Percentiles rank a stretch among this genome's conserved stretches.
Evolutionary conservation across 139 green algal genomes (phyloP).

Genomic region (Choricystis sp.): DNA sequence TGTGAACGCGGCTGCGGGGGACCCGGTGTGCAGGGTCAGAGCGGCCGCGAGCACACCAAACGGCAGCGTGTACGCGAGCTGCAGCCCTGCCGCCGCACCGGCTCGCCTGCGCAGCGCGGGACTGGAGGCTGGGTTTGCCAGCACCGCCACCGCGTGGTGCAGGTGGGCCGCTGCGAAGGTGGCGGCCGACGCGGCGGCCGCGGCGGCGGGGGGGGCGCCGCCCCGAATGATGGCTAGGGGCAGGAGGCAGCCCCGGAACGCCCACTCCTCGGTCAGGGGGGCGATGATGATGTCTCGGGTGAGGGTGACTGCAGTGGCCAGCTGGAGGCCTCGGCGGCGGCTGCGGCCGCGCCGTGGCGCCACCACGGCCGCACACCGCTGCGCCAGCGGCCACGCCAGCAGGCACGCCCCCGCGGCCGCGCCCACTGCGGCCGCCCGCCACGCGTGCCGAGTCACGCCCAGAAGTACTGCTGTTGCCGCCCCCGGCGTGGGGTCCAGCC

Average conservation of each 20-base stretch:
- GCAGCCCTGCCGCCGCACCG: neutral
- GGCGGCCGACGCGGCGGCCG: conserved; percentile 36
- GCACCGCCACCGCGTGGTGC: conserved; percentile 49
- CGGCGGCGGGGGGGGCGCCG: neutral
- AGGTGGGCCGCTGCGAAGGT: conserved; percentile 64
- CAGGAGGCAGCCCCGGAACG: conserved; percentile 60
- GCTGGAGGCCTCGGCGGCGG: neutral
- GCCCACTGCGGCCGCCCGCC: neutral
- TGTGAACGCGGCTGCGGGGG: conserved; percentile 20
- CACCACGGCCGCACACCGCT: neutral
- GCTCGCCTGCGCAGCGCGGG: neutral
- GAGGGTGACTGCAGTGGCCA: neutral
- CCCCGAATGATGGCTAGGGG: conserved; percentile 26
- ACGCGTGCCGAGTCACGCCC: too few species aligned
- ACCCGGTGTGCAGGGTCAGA: conserved; percentile 34
- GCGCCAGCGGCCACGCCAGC: neutral
- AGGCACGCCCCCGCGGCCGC: neutral
- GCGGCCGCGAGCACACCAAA: conserved; percentile 56
- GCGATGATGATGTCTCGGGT: conserved; percentile 28
- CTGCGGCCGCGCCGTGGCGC: too few species aligned
- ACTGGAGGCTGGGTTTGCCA: neutral
- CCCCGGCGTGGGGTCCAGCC: too few species aligned
- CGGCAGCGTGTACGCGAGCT: conserved; percentile 48
- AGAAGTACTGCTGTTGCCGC: too few species aligned
- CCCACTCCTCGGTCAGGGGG: conserved; percentile 63